Evolutionary conservation across 2,329 filamentous ascomycete species (phyloP).

Genomic region (Colletotrichum magnum): DNA sequence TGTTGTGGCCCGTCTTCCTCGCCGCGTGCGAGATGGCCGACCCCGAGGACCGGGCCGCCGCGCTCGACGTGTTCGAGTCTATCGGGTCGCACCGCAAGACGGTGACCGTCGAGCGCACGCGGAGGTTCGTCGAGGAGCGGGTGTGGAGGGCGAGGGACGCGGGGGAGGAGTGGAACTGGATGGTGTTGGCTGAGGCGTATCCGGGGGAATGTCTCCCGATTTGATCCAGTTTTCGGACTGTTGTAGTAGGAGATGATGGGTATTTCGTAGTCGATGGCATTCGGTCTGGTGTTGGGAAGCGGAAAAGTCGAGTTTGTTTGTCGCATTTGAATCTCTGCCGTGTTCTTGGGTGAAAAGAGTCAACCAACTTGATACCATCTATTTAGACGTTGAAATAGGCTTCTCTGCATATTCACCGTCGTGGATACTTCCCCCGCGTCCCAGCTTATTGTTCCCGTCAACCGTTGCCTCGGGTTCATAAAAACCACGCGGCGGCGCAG

Average conservation of each 20-base stretch:
- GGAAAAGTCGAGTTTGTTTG: neutral
- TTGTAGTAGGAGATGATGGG: no score
- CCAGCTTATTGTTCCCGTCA: neutral
- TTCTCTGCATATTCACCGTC: constrained; percentile 10
- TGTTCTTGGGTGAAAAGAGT: neutral
- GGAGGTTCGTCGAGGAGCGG: constrained; percentile 45
- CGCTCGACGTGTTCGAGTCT: constrained; percentile 44
- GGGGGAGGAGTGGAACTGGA: constrained; percentile 48
- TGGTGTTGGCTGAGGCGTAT: constrained; percentile 45
- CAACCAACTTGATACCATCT: neutral
- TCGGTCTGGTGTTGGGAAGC: neutral
- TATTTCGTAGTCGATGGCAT: no score
- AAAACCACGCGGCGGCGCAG: constrained; percentile 7
- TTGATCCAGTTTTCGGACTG: neutral
- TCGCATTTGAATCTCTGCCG: no score
- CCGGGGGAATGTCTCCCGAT: constrained; percentile 50
- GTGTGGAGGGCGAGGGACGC: constrained; percentile 48
- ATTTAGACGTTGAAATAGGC: constrained; percentile 32
- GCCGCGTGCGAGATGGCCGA: constrained; percentile 47
- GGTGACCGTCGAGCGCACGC: constrained; percentile 46
- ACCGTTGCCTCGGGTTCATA: constrained; percentile 8
- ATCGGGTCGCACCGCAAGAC: constrained; percentile 46
- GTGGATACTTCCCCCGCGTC: constrained; percentile 16
- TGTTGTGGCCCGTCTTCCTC: constrained; percentile 49
- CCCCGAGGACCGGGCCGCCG: constrained; percentile 44